Base-by-base conservation (phyloP, 169 alveolate species). In the Plasmodium gonderi region DNA sequence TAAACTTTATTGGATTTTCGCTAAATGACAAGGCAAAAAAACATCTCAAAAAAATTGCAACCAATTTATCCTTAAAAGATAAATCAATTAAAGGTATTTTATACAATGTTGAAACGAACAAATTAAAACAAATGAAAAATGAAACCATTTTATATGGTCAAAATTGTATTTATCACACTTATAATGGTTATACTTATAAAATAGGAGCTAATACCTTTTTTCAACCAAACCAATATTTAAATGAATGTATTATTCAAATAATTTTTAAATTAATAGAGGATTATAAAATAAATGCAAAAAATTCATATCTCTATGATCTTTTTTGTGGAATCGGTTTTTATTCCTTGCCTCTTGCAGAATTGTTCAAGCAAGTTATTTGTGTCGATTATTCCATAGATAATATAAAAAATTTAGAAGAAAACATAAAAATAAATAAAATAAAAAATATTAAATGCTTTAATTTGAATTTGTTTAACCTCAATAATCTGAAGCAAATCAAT, bases 281-380 rank as follows among this genome's bases (percentile, higher is more conserved):
- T 74, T 90, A 90, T 79, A 90, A 77, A 60, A 78, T 90, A 33
- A 76, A 78, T 78, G 69, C 90, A 17, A 38, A 49, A 14, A 26
- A 20, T 14, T 45, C 90, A 12, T 90, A 60, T 36, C 23, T 90
- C 9, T 90, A 36, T 78, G 94, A 90, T 72, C 60, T 90, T 26
- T 90, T 90, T 44, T 90, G 94, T 77, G 94, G 94, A 6, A 90
- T 90, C 12, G 94, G 94, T 20, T 90, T 90, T 78, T 90, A 90
- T 79, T 90, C 94, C 11, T 51, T 90, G 40, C 94, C 91, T 26
- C 78, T 90, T 31, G 45, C 94, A 31, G 51, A 20, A 7, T 38
- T 64, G 1, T 90, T 90, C 80, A 42, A 47, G 17, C 45, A 67
- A 42, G 77, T 90, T 77, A 79, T 90, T 49, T 23, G 94, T 78